Percentiles rank a stretch among this genome's conserved stretches.
Conservation (phyloP, 1,284 basidiomycete genomes). For the Boletus smithii region DNA sequence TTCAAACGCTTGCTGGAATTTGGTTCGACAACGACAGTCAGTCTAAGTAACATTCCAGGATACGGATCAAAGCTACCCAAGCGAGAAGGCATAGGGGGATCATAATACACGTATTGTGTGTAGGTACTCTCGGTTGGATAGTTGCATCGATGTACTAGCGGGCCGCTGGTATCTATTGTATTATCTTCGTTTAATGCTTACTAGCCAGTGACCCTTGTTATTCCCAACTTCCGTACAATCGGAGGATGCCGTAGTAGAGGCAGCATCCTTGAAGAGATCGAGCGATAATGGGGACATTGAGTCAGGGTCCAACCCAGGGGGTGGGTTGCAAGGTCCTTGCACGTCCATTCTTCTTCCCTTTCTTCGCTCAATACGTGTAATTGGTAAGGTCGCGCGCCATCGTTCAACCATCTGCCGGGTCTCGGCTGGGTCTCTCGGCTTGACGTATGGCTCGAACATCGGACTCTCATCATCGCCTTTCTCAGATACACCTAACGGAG, state of each 20-base stretch:
- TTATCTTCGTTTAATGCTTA: conserved; percentile 28
- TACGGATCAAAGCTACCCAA: conserved; percentile 14
- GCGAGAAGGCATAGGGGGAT: conserved; percentile 18
- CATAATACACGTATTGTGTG: conserved; percentile 1
- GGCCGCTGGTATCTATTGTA: neutral
- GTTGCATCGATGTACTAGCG: neutral
- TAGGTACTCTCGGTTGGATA: too few species aligned
- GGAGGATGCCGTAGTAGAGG: conserved; percentile 32
- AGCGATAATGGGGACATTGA: conserved; percentile 21
- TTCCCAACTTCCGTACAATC: conserved; percentile 33
- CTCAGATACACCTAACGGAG: conserved; percentile 23
- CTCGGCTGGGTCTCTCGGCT: conserved; percentile 25
- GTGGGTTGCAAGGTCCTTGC: conserved; percentile 7
- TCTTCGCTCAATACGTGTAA: conserved; percentile 6
- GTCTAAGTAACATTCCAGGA: too few species aligned
- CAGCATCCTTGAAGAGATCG: conserved; percentile 28
- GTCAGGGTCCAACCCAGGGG: conserved; percentile 10
- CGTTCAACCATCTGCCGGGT: conserved; percentile 32
- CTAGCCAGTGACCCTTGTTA: conserved; percentile 33
- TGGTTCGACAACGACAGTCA: conserved; percentile 41
- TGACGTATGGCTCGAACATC: conserved; percentile 18
- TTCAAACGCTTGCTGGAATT: conserved; percentile 67
- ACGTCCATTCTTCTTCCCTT: conserved; percentile 14
- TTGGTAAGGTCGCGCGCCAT: conserved; percentile 30
- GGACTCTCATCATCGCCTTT: conserved; percentile 12